Conservation (phyloP, 495 filamentous ascomycete genomes). For the Cudoniella acicularis region DNA sequence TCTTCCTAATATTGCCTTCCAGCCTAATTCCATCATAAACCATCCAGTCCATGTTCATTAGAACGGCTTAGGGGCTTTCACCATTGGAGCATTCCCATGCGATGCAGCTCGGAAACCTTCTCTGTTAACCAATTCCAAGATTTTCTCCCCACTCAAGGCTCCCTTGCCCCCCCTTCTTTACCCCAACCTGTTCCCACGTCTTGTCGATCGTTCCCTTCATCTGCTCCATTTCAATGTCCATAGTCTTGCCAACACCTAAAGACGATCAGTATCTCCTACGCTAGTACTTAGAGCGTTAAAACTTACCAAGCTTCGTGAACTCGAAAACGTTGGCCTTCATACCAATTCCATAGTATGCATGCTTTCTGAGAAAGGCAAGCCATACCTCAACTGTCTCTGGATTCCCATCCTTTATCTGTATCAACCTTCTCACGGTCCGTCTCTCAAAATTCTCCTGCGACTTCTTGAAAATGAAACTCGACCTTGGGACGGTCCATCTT, state of each 20-base stretch:
- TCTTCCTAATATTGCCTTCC: not conserved
- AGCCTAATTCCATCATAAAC: not conserved
- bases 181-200: conserved; percentile 62
- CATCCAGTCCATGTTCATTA: not conserved
- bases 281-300: conserved; percentile 7
- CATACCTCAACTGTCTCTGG: conserved; percentile 84
- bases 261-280: not conserved
- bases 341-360: conserved; percentile 89
- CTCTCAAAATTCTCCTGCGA: conserved; percentile 96
- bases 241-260: conserved; percentile 61
- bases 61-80: not conserved
- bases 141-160: conserved; percentile 42
- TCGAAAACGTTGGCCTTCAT: conserved; percentile 99
- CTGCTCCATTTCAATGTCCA: conserved; percentile 58
- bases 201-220: conserved; percentile 56
- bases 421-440: conserved; percentile 77
- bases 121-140: conserved; percentile 51
- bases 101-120: conserved; percentile 39
- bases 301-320: conserved; percentile 66
- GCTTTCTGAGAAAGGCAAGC: conserved; percentile 86
- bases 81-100: conserved; percentile 15
- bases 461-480: conserved; percentile 93
- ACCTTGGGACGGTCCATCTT: conserved; percentile 90
- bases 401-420: conserved; percentile 92
- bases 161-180: conserved; percentile 40